phyloP scores from a whole-genome alignment of 495 filamentous ascomycete species.

The Penicillium samsonianum region DNA sequence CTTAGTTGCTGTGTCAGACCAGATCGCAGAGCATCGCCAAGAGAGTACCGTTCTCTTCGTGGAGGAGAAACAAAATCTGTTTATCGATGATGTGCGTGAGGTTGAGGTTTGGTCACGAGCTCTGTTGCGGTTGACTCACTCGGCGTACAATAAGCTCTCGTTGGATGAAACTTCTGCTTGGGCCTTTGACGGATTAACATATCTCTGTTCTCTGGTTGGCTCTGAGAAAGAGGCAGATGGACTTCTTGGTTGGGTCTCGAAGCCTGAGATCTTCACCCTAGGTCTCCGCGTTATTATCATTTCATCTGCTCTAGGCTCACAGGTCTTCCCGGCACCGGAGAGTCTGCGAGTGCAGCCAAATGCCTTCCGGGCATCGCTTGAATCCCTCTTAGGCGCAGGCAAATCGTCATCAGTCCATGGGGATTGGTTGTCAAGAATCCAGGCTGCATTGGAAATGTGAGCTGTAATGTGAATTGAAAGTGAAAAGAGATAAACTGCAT shows the following conservation, averaged over 20 bases:
- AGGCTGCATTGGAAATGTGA: slow-evolving; percentile 12
- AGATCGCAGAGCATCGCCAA: slow-evolving; percentile 52
- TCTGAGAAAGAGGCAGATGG: slow-evolving; percentile 50
- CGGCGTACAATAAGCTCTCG: slow-evolving; percentile 26
- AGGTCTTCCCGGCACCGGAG: slow-evolving; percentile 32
- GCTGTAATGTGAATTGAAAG: neutral
- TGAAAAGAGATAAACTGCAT: neutral
- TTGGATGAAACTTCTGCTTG: slow-evolving; percentile 47
- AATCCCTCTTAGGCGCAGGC: neutral
- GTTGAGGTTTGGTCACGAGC: slow-evolving; percentile 61
- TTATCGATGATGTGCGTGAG: slow-evolving; percentile 76
- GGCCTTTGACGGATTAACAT: slow-evolving; percentile 57
- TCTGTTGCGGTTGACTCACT: slow-evolving; percentile 35
- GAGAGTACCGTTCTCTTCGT: slow-evolving; percentile 77
- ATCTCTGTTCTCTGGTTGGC: slow-evolving; percentile 40
- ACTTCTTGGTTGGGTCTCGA: slow-evolving; percentile 70
- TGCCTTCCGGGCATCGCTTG: slow-evolving; percentile 1
- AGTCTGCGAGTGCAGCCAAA: neutral
- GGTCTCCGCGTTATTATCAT: slow-evolving; percentile 57
- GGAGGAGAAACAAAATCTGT: slow-evolving; percentile 89
- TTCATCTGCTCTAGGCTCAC: slow-evolving; percentile 47
- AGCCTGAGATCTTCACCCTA: slow-evolving; percentile 69
- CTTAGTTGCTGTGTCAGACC: slow-evolving; percentile 41
- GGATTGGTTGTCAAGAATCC: slow-evolving; percentile 22
- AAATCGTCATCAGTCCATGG: slow-evolving; percentile 17